Percentiles rank a stretch among this genome's conserved stretches.
These are phyloP conservation scores for Podospora pseudopauciseta DNA, from an alignment of 495 filamentous ascomycete species.

Conservation along the genomic window DNA sequence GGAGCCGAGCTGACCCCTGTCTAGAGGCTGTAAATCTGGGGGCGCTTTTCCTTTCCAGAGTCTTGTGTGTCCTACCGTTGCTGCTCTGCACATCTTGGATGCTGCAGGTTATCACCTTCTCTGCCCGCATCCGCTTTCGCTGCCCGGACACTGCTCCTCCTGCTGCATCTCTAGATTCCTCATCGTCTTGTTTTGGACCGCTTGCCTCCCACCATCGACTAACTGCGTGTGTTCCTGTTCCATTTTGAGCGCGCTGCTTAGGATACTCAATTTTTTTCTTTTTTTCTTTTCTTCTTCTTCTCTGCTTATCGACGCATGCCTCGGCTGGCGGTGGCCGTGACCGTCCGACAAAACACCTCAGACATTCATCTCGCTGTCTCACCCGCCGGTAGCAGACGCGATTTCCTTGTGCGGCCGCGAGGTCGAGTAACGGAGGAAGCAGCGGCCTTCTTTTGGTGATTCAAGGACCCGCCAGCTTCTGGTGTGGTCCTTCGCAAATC, in stretches of 20 bases:
- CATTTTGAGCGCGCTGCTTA: neutral
- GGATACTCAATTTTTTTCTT: neutral
- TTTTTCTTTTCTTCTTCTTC: neutral
- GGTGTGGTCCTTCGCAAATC: constrained; percentile 29
- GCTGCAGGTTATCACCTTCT: constrained; percentile 7
- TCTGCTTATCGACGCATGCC: neutral
- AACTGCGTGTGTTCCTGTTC: neutral
- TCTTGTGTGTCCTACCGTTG: neutral
- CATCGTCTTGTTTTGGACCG: constrained; percentile 1
- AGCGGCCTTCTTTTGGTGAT: constrained; percentile 9
- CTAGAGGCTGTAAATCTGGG: constrained; percentile 3
- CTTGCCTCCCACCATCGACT: neutral
- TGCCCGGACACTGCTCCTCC: neutral
- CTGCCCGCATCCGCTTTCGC: neutral
- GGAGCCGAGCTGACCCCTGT: constrained; percentile 1
- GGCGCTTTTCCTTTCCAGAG: constrained; percentile 10
- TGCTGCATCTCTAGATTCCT: neutral
- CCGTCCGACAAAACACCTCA: constrained; percentile 1
- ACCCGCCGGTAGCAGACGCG: constrained; percentile 4
- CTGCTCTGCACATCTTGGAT: neutral
- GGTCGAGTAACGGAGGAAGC: constrained; percentile 8
- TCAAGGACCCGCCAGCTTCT: constrained; percentile 33
- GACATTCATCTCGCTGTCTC: constrained; percentile 2
- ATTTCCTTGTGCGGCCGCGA: neutral
- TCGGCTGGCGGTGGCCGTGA: constrained; percentile 1